A percentile compares a stretch with the other conserved stretches of the same genome.
Conservation (phyloP, 2,329 filamentous ascomycete genomes). For the Trichophyton verrucosum region DNA sequence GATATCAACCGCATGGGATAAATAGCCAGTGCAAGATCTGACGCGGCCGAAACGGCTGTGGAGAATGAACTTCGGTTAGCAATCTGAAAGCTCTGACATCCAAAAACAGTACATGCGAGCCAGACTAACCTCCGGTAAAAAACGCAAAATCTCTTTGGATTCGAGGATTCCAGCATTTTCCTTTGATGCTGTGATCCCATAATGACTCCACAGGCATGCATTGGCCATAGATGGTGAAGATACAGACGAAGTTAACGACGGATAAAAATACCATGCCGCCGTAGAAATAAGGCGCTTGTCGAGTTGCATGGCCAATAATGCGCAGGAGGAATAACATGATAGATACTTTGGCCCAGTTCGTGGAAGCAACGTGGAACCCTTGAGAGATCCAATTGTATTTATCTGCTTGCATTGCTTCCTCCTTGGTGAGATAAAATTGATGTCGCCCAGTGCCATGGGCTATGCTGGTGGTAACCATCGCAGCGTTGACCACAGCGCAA, state of each 20-base stretch:
- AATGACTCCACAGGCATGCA: conserved; percentile 6
- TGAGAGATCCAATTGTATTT: conserved; percentile 11
- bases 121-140: not conserved
- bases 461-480: conserved; percentile 5
- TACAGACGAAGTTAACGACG: conserved; percentile 7
- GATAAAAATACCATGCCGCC: conserved; percentile 6
- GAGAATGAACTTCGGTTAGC: not conserved
- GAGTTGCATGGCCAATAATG: conserved; percentile 7
- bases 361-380: conserved; percentile 9
- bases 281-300: conserved; percentile 3
- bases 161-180: conserved; percentile 6
- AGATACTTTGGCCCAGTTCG: conserved; percentile 11
- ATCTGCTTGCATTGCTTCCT: conserved; percentile 8
- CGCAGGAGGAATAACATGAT: conserved; percentile 10
- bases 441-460: conserved; percentile 8
- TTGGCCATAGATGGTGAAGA: conserved; percentile 8
- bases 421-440: conserved; percentile 6
- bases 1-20: conserved; percentile 9
- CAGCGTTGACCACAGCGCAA: conserved; percentile 6
- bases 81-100: not conserved
- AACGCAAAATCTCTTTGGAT: conserved; percentile 8
- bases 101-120: not conserved
- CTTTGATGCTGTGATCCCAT: conserved; percentile 7
- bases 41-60: conserved; percentile 8
- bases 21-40: conserved; percentile 9